phyloP scores from a whole-genome alignment of 2,329 filamentous ascomycete species.

The Calonectria pseudoturangicola region DNA sequence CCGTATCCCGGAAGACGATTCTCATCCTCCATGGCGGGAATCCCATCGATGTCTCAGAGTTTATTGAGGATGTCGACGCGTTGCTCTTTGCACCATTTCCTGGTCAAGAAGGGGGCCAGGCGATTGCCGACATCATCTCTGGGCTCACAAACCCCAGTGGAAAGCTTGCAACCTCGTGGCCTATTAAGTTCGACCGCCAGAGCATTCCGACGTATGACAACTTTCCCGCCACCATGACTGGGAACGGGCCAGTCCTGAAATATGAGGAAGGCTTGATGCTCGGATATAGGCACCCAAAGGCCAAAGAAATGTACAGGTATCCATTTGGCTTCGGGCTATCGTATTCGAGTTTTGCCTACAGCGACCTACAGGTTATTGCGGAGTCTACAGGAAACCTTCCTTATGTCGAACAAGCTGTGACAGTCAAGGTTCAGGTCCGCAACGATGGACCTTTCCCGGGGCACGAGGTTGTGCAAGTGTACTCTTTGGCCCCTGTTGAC shows the following conservation, averaged over 20 bases:
- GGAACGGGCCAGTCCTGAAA: not conserved
- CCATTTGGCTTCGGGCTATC: constrained; percentile 39
- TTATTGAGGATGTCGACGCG: constrained; percentile 36
- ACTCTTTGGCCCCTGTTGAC: not conserved
- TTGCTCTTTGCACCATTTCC: constrained; percentile 37
- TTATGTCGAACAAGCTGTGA: constrained; percentile 18
- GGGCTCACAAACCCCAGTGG: constrained; percentile 35
- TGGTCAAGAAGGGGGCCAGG: constrained; percentile 39
- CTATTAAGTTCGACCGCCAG: constrained; percentile 26
- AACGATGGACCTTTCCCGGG: constrained; percentile 30
- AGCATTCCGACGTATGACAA: constrained; percentile 27
- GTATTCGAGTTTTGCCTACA: constrained; percentile 35
- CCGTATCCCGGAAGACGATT: constrained; percentile 32
- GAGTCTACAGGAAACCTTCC: not conserved
- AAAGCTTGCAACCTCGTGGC: constrained; percentile 35
- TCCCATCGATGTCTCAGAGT: constrained; percentile 37
- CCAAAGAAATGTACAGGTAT: not conserved
- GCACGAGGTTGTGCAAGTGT: constrained; percentile 37
- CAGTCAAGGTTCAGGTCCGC: not conserved
- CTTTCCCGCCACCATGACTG: constrained; percentile 31
- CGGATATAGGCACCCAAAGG: constrained; percentile 30
- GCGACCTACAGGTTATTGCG: constrained; percentile 13
- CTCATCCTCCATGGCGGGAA: constrained; percentile 39
- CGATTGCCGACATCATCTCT: constrained; percentile 27
- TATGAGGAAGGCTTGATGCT: constrained; percentile 34